Conservation (phyloP, 495 filamentous ascomycete genomes). For the Hypoxylon lienhwacheense region DNA sequence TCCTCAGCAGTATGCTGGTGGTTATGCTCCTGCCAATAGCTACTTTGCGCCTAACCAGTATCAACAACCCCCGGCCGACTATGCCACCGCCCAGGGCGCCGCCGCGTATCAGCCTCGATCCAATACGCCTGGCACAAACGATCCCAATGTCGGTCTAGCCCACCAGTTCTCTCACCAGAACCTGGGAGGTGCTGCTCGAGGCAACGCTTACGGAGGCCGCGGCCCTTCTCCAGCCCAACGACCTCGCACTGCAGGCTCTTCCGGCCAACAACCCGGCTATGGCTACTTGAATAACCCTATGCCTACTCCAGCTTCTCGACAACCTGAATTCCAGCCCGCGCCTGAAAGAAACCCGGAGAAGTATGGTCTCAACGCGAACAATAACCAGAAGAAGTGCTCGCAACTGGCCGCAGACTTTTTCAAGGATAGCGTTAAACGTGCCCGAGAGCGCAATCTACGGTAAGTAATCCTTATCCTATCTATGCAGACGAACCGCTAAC, state of each 20-base stretch:
- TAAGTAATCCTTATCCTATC: constrained; percentile 43
- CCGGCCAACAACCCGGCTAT: constrained; percentile 60
- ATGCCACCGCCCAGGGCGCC: constrained; percentile 21
- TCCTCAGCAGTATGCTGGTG: constrained; percentile 50
- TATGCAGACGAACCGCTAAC: background rate
- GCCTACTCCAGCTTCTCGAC: constrained; percentile 44
- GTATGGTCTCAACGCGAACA: constrained; percentile 61
- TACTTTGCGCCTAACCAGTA: constrained; percentile 59
- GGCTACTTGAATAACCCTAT: constrained; percentile 67
- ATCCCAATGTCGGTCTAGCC: constrained; percentile 80
- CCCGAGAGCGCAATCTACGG: constrained; percentile 89
- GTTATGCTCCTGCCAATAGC: constrained; percentile 60
- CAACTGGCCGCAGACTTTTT: constrained; percentile 87
- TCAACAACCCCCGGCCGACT: constrained; percentile 28
- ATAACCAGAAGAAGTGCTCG: constrained; percentile 75
- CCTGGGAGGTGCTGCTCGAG: constrained; percentile 67
- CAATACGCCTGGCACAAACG: constrained; percentile 60
- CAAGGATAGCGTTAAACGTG: constrained; percentile 91
- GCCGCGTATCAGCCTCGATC: constrained; percentile 60
- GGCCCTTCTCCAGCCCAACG: constrained; percentile 72
- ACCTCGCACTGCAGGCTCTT: constrained; percentile 74
- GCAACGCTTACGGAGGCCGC: constrained; percentile 66
- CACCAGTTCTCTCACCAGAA: constrained; percentile 99
- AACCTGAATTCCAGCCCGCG: constrained; percentile 56
- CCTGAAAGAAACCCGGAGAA: constrained; percentile 76